Evolutionary conservation across 1,139 yeast genomes (phyloP).

Genomic region (Debaryomyces singareniensis): DNA sequence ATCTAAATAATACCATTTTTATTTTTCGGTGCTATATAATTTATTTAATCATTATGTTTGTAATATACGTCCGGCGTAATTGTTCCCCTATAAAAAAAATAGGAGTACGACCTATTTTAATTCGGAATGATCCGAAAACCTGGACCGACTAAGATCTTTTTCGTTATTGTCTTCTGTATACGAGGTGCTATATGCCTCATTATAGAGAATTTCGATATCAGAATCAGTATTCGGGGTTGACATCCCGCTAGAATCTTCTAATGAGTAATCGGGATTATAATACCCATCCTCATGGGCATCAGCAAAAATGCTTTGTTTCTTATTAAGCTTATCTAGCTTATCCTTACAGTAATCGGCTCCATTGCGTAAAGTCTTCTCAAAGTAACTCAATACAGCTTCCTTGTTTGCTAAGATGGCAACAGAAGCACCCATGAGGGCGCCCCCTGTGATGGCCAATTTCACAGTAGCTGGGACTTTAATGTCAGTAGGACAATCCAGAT

Average conservation of each 20-base stretch:
- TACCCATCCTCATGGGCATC: constrained; percentile 20
- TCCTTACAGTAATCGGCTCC: constrained; percentile 32
- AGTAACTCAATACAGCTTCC: constrained; percentile 26
- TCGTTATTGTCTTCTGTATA: too few relatives aligned
- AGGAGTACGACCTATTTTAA: too few relatives aligned
- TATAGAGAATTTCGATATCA: constrained; percentile 12
- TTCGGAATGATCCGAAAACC: too few relatives aligned
- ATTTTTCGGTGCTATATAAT: too few relatives aligned
- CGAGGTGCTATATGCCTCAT: too few relatives aligned
- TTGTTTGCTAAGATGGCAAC: constrained; percentile 28
- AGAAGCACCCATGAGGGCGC: constrained; percentile 35
- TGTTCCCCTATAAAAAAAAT: too few relatives aligned
- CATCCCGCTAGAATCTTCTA: constrained; percentile 5
- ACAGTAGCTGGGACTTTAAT: constrained; percentile 23
- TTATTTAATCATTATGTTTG: too few relatives aligned
- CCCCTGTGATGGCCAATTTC: constrained; percentile 33
- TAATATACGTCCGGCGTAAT: too few relatives aligned
- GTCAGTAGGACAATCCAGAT: too few relatives aligned
- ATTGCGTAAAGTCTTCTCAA: constrained; percentile 25
- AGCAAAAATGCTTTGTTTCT: constrained; percentile 20
- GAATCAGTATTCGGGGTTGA: constrained; percentile 22
- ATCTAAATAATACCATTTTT: too few relatives aligned
- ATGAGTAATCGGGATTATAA: constrained; percentile 1
- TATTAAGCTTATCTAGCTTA: constrained; percentile 18
- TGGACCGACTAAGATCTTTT: too few relatives aligned